Base-by-base conservation (phyloP, 2,329 filamentous ascomycete species). In the Hirsutella minnesotensis region DNA sequence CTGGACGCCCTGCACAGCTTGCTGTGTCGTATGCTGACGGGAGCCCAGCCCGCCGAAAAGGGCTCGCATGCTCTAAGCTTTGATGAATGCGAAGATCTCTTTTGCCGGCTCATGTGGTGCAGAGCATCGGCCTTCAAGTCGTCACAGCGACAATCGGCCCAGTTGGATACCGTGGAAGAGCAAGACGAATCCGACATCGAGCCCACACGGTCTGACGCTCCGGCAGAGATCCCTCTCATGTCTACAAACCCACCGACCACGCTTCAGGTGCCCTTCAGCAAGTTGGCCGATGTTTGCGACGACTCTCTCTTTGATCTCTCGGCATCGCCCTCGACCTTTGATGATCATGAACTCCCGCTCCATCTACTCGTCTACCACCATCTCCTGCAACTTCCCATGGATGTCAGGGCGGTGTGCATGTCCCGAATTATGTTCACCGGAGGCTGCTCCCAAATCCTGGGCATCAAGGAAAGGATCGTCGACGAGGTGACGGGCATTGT, bases 361-460 rank as follows among this genome's bases (percentile, higher is more conserved):
- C 86, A 85, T 41, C 58, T 80, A 12, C 72, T 96, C 9, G 69
- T 94, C 3, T 94, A 94, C 62, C 75, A 77, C 42, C 75, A 80
- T 31, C 72, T 98, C 2, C 69, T 94, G 1, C 72, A 77, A 8
- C 69, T 95, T 1, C 85, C 88, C 0, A 66, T 90, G 4, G 92
- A 98, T 60, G 79, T 89, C 4, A 79, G 92, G 20, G 81, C 84
- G 1, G 65, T 82, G 4, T 95, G 90, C 60, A 92, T 95, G 79
- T 81, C 88, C 1, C 83, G 90, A 33, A 84, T 96, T 38, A 69
- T 95, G 15, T 84, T 98, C 55, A 83, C 82, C 0, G 92, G 92
- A 27, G 87, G 87, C 2, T 83, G 83, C 39, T 79, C 87, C 5
- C 75, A 75, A 21, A 79, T 95, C 9, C 74, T 89, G 1, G 92